These are phyloP conservation scores for Colletotrichum tamarilloi DNA, from an alignment of 2,329 filamentous ascomycete species.

Conservation along the genomic window DNA sequence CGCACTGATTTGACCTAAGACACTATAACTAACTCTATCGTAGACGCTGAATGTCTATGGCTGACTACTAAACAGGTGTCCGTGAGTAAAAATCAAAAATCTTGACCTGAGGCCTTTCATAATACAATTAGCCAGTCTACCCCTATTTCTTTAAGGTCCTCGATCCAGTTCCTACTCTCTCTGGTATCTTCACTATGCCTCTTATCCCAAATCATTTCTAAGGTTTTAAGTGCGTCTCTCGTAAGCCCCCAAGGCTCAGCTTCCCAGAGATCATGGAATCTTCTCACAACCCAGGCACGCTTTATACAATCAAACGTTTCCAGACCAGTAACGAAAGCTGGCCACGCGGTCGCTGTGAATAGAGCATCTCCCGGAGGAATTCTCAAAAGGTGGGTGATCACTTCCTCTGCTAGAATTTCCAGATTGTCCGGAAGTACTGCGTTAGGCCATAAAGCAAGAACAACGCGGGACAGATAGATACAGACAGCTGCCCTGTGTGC, in stretches of 20 bases:
- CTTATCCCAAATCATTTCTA: constrained; percentile 1
- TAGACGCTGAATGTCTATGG: too few relatives aligned
- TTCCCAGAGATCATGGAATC: constrained; percentile 3
- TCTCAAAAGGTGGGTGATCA: neutral
- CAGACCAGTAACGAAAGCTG: constrained; percentile 15
- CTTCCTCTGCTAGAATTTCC: neutral
- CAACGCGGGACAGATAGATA: neutral
- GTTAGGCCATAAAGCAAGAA: neutral
- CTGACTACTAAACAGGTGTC: too few relatives aligned
- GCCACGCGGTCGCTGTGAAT: constrained; percentile 12
- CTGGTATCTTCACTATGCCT: neutral
- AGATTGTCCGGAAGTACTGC: neutral
- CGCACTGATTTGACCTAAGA: too few relatives aligned
- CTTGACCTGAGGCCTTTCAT: neutral
- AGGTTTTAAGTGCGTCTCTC: constrained; percentile 9
- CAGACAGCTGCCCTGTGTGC: constrained; percentile 9
- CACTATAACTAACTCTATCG: too few relatives aligned
- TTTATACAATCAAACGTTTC: constrained; percentile 1
- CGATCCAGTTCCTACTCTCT: neutral
- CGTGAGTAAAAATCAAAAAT: too few relatives aligned
- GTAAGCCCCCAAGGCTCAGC: constrained; percentile 2
- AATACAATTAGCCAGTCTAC: constrained; percentile 8
- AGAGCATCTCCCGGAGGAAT: constrained; percentile 6
- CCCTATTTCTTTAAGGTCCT: neutral
- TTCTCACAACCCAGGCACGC: constrained; percentile 1